These are phyloP conservation scores for Epichloe baconii DNA, from an alignment of 2,329 filamentous ascomycete genomes.

Conservation along the genomic window DNA sequence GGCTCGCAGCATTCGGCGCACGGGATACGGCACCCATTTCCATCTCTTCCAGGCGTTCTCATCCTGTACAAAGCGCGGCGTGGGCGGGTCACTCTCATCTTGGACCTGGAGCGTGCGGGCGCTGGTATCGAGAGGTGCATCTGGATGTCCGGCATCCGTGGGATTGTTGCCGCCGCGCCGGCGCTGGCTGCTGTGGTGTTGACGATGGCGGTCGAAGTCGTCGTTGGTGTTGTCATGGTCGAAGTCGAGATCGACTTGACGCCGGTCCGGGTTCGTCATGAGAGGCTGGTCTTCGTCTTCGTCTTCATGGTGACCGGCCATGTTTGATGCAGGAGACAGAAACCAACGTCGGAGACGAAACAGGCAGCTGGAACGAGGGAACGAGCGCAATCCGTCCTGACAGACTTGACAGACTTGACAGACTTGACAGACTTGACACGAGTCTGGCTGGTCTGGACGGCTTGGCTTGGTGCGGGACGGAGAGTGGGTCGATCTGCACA, in stretches of 20 bases:
- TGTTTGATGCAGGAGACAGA: constrained; percentile 10
- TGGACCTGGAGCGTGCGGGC: constrained; percentile 31
- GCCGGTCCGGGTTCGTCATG: constrained; percentile 23
- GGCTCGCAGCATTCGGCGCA: constrained; percentile 31
- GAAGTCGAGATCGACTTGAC: constrained; percentile 15
- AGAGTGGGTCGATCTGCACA: not conserved
- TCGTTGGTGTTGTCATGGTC: constrained; percentile 4
- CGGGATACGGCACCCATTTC: constrained; percentile 46
- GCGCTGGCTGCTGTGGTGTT: constrained; percentile 3
- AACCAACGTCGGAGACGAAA: not conserved
- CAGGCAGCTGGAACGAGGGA: not conserved
- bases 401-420: no score
- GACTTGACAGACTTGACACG: no score
- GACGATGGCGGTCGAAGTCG: constrained; percentile 1
- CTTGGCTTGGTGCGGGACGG: no score
- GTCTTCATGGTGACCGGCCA: constrained; percentile 19
- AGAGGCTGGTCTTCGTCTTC: constrained; percentile 23
- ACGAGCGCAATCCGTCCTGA: not conserved
- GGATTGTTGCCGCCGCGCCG: constrained; percentile 1
- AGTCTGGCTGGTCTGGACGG: no score
- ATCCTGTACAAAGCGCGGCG: constrained; percentile 49
- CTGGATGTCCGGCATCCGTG: constrained; percentile 21
- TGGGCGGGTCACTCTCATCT: constrained; percentile 28
- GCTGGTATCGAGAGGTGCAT: constrained; percentile 26
- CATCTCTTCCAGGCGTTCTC: constrained; percentile 32